Evolutionary conservation across 768 basidiomycete genomes (phyloP), one percentile per base, ranked within the genome.

Genomic region (Baorangia bicolor): DNA sequence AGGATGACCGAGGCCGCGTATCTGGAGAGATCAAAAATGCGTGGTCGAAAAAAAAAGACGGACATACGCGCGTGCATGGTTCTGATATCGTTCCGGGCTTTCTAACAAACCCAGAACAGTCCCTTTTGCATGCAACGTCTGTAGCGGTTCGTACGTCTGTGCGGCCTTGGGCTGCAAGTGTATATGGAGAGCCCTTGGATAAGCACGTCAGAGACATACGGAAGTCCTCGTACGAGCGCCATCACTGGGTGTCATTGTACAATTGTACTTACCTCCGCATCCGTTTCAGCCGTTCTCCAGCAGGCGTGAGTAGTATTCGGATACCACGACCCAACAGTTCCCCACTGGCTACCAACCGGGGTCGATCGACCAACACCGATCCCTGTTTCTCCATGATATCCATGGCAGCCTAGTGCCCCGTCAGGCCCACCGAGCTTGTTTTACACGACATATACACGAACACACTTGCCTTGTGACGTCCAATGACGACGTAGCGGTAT

Each of bases 341-440:
- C 1, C 82, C 82, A 30, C 49, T 21, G 0, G 83, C 74, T 28
- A 84, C 78, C 23, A 69, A 75, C 1, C 67, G 61, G 4, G 83
- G 82, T 48, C 82, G 66, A 62, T 84, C 83, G 1, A 71, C 77
- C 13, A 78, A 65, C 0, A 1, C 77, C 77, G n/a, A n/a, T 0
- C 82, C 82, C 59, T 83, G 81, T 55, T 79, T 79, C 63, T 85
- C 83, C 81, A 85, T 80, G 49, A 84, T 78, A 3, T 84, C 81
- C 2, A 82, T 73, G 0, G 82, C 81, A 1, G 81, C 81, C 61
- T 82, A 72, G 39, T 74, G 58, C 14, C 31, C 34, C 14, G 40
- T 49, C 28, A 45, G 34, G 43, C 35, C 18, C 21, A 45, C 25
- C 6, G 18, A 16, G 7, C 28, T 1, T 13, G 11, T 27, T 47